phyloP scores from a whole-genome alignment of 2,329 filamentous ascomycete genomes.

The Arthrobotrys musiformis region DNA sequence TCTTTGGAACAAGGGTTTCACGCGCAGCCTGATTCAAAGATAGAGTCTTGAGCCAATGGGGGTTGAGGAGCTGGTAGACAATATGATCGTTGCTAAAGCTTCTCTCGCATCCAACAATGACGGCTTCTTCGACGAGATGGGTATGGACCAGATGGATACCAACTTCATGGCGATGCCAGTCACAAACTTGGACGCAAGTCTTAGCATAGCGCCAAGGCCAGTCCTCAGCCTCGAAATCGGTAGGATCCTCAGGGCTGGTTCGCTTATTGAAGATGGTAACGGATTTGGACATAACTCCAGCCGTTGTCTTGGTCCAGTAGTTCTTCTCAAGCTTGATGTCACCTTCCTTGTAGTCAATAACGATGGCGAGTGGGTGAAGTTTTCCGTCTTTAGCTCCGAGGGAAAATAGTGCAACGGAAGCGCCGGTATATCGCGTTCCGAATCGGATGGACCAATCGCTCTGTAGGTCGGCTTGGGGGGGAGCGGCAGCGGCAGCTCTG shows the following conservation, averaged over 20 bases:
- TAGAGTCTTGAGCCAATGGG: conserved; percentile 68
- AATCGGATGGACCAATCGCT: conserved; percentile 60
- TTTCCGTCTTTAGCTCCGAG: conserved; percentile 64
- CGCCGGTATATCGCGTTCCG: conserved; percentile 62
- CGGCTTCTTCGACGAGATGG: conserved; percentile 66
- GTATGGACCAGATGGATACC: conserved; percentile 65
- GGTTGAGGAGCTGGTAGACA: conserved; percentile 64
- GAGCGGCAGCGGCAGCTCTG: conserved; percentile 10
- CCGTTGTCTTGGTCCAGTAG: background rate
- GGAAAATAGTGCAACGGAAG: conserved; percentile 65
- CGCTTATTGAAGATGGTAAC: conserved; percentile 67
- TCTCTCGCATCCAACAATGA: conserved; percentile 66
- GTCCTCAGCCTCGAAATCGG: conserved; percentile 62
- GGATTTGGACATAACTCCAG: conserved; percentile 61
- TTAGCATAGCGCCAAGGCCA: conserved; percentile 69
- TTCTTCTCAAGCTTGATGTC: conserved; percentile 15
- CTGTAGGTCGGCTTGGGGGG: conserved; percentile 43
- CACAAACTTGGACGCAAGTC: conserved; percentile 65
- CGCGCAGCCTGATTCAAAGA: conserved; percentile 67
- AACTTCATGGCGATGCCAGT: conserved; percentile 67
- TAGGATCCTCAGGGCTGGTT: conserved; percentile 60
- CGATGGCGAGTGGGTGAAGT: conserved; percentile 67
- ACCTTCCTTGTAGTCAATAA: conserved; percentile 66
- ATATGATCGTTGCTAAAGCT: conserved; percentile 63
- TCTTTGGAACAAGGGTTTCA: conserved; percentile 64